Percentiles rank a stretch among this genome's conserved stretches.
These are phyloP conservation scores for Coemansia sp. DNA, from an alignment of 192 early-diverging fungal species.

Conservation along the genomic window DNA sequence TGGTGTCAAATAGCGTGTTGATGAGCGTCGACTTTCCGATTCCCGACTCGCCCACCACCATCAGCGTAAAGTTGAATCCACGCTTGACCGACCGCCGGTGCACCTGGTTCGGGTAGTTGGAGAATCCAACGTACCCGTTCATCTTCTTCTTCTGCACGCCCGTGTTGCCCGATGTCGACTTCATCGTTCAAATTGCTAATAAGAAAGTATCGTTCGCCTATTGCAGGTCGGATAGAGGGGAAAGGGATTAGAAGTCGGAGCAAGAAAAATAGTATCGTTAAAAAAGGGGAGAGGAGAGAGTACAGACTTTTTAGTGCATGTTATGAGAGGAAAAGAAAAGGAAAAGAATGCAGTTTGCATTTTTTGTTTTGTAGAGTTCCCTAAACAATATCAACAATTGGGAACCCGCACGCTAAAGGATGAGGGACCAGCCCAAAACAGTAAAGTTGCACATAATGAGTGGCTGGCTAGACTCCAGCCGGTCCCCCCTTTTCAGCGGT, in stretches of 20 bases:
- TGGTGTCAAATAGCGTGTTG: conserved; percentile 94
- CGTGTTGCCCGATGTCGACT: conserved; percentile 48
- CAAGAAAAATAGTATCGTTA: conserved; percentile 1
- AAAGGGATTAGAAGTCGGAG: neutral
- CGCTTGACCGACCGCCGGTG: conserved; percentile 91
- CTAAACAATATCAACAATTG: conserved; percentile 8
- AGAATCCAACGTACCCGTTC: conserved; percentile 90
- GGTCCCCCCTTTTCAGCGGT: neutral
- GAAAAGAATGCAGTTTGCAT: conserved; percentile 3
- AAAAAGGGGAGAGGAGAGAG: conserved; percentile 5
- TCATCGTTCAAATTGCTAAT: conserved; percentile 17
- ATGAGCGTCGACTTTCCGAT: conserved; percentile 97
- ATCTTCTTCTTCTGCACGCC: conserved; percentile 60
- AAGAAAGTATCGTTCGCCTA: neutral
- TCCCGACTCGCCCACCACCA: conserved; percentile 96
- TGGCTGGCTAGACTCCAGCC: neutral
- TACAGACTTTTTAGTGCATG: neutral
- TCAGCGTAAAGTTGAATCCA: conserved; percentile 93
- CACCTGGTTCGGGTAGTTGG: conserved; percentile 92
- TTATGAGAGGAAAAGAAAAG: conserved; percentile 2
- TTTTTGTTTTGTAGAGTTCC: conserved; percentile 3
- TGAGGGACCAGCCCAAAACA: conserved; percentile 8
- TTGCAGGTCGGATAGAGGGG: neutral
- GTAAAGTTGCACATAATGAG: conserved; percentile 2
- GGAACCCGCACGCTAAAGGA: conserved; percentile 1